A percentile compares a stretch with the other conserved stretches of the same genome.
phyloP scores from a whole-genome alignment of 108 stramenopile species.

The Stephanodiscus triporus region DNA sequence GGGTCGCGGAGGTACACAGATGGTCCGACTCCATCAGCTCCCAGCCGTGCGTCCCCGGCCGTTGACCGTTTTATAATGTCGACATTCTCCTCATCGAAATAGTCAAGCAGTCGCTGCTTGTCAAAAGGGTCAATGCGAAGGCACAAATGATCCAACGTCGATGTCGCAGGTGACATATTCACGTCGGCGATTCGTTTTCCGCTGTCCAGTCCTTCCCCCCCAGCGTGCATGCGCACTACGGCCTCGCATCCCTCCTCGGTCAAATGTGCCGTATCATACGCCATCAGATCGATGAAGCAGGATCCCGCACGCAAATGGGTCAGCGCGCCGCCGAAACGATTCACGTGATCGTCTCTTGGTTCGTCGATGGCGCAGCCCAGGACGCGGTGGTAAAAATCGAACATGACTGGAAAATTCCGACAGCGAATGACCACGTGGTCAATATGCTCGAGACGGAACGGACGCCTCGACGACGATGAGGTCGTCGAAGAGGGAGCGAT shows the following conservation, averaged over 20 bases:
- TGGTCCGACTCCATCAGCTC: slow-evolving; percentile 53
- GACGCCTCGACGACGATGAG: slow-evolving; percentile 11
- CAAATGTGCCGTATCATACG: slow-evolving; percentile 42
- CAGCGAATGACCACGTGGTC: slow-evolving; percentile 56
- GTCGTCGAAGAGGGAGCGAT: background rate
- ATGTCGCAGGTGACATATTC: slow-evolving; percentile 23
- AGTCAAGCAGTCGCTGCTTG: slow-evolving; percentile 23
- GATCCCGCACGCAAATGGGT: slow-evolving; percentile 57
- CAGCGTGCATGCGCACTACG: slow-evolving; percentile 28
- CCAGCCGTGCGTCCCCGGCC: slow-evolving; percentile 43
- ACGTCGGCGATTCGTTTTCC: slow-evolving; percentile 18
- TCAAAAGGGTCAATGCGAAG: slow-evolving; percentile 53
- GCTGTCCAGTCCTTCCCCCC: slow-evolving; percentile 26
- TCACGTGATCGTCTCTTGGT: slow-evolving; percentile 35
- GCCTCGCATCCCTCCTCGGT: slow-evolving; percentile 34
- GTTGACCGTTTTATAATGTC: slow-evolving; percentile 16
- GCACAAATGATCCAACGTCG: slow-evolving; percentile 56
- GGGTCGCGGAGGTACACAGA: slow-evolving; percentile 56
- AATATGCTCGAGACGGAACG: slow-evolving; percentile 44
- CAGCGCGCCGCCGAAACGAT: slow-evolving; percentile 54
- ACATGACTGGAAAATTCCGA: slow-evolving; percentile 41
- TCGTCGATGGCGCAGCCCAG: slow-evolving; percentile 53
- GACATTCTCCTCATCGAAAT: slow-evolving; percentile 31
- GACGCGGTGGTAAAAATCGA: slow-evolving; percentile 51
- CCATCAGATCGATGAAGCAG: slow-evolving; percentile 52